phyloP scores from a whole-genome alignment of 352 stramenopile genomes.

The Globisporangium yorkense region DNA sequence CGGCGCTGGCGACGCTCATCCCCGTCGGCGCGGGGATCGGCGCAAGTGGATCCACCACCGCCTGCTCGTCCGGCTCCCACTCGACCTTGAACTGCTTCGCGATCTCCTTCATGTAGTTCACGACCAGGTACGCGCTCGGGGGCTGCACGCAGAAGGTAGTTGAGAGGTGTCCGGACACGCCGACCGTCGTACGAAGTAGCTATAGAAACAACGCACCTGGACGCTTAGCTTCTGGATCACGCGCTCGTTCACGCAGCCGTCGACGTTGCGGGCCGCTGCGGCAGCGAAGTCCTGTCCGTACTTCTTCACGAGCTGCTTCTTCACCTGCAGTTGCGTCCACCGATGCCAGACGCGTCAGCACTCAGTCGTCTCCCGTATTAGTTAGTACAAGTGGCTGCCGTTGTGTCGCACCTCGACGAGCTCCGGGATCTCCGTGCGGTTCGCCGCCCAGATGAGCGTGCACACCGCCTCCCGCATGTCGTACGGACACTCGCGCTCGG shows the following conservation, averaged over 20 bases:
- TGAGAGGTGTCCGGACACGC: background rate
- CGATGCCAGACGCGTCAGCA: no score
- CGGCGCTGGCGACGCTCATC: constrained; percentile 66
- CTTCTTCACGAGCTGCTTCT: constrained; percentile 87
- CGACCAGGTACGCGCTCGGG: constrained; percentile 91
- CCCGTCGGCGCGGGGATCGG: constrained; percentile 90
- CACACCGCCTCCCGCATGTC: constrained; percentile 92
- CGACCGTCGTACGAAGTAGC: background rate
- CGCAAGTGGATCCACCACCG: constrained; percentile 71
- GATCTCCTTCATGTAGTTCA: constrained; percentile 96
- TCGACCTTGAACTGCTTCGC: constrained; percentile 93
- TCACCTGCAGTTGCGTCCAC: constrained; percentile 27
- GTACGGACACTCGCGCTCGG: constrained; percentile 87
- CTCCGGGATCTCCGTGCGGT: constrained; percentile 90
- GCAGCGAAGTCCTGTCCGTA: constrained; percentile 87
- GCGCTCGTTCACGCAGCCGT: constrained; percentile 88
- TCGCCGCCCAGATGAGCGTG: constrained; percentile 92
- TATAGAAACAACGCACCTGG: constrained; percentile 24
- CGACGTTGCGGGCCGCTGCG: constrained; percentile 77
- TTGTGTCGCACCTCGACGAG: constrained; percentile 60
- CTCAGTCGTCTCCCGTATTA: no score
- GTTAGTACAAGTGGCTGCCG: background rate
- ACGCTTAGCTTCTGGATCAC: constrained; percentile 93
- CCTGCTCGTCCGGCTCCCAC: constrained; percentile 84
- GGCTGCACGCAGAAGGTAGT: constrained; percentile 31